Base-by-base conservation (phyloP, 768 basidiomycete species). In the Sarcomyxa edulis region DNA sequence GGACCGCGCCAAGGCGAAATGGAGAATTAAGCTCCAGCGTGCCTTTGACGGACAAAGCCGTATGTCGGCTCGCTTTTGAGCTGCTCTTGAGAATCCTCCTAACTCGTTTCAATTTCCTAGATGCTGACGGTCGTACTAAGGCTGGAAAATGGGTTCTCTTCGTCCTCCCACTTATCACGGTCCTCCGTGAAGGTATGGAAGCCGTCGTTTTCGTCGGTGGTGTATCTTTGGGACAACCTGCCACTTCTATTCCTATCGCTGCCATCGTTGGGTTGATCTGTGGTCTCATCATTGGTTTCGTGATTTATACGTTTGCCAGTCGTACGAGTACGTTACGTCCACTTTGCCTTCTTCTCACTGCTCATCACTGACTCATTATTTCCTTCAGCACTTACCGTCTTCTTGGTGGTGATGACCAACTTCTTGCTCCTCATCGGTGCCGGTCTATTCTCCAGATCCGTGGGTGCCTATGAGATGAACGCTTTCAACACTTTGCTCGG, bases 171-270 rank as follows among this genome's bases (percentile, higher is more conserved):
- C 61, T 95, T 42, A 76, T 98, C 53, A 95, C 94, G 7, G 90
- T 99, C 32, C 66, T 98, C 23, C 81, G 94, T 45, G 95, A 98
- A 69, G 94, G 93, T 73, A 12, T 29, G 23, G 94, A 97, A 58
- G 92, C 87, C 1, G 84, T 96, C 41, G 71, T 97, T 44, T 96
- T 97, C 53, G 91, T 96, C 24, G 89, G 93, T 3, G 92, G 93
- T 35, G 92, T 97, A 23, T 83, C 93, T 4, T 81, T 97, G 35
- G 84, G 83, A 22, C 75, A 89, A 51, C 67, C 79, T 4, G 94
- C 88, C 2, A 76, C 72, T 1, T 75, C 93, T 5, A 94, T 96
- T 48, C 95, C 95, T 1, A 82, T 98, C 29, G 85, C 95, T 6
- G 78, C 91, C 33, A 84, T 97, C 41, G 78, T 82, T 24, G 95